phyloP scores from a whole-genome alignment of 2,329 filamentous ascomycete genomes.

The Fragosphaeria purpurea region DNA sequence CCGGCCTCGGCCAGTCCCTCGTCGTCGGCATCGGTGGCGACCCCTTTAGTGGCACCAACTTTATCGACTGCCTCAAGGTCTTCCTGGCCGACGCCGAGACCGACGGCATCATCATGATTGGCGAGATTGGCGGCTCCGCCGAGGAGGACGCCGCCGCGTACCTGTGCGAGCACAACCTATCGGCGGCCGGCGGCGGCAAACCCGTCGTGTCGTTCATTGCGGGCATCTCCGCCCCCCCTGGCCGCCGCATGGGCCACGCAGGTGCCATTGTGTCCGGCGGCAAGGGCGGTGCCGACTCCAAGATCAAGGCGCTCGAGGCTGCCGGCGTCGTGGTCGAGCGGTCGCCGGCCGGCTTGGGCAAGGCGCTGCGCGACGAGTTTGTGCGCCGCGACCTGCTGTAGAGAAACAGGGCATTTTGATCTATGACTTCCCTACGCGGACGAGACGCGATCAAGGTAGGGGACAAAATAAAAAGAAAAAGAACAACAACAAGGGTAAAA shows the following conservation, averaged over 20 bases:
- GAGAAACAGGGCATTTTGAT: constrained; percentile 15
- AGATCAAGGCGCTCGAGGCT: constrained; percentile 87
- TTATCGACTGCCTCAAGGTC: constrained; percentile 97
- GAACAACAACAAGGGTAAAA: too few relatives aligned
- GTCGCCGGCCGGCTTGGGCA: constrained; percentile 83
- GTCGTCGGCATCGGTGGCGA: constrained; percentile 98
- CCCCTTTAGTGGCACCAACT: constrained; percentile 98
- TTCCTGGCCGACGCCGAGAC: constrained; percentile 95
- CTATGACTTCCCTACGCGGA: too few relatives aligned
- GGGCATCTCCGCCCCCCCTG: constrained; percentile 92
- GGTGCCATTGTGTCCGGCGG: constrained; percentile 96
- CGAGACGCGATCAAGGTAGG: too few relatives aligned
- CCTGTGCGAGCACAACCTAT: constrained; percentile 71
- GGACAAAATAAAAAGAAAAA: too few relatives aligned
- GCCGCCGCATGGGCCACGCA: constrained; percentile 96
- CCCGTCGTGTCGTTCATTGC: constrained; percentile 97
- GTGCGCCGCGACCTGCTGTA: constrained; percentile 93
- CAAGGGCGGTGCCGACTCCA: constrained; percentile 95
- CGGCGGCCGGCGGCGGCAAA: constrained; percentile 67
- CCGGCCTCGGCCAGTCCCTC: constrained; percentile 92
- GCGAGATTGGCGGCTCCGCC: constrained; percentile 93
- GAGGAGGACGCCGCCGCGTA: constrained; percentile 98
- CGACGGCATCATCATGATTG: constrained; percentile 99
- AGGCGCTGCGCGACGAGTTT: constrained; percentile 90
- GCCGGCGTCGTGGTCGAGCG: constrained; percentile 95